phyloP scores from a whole-genome alignment of 129 eudicot genomes.

The Arctium minus region DNA sequence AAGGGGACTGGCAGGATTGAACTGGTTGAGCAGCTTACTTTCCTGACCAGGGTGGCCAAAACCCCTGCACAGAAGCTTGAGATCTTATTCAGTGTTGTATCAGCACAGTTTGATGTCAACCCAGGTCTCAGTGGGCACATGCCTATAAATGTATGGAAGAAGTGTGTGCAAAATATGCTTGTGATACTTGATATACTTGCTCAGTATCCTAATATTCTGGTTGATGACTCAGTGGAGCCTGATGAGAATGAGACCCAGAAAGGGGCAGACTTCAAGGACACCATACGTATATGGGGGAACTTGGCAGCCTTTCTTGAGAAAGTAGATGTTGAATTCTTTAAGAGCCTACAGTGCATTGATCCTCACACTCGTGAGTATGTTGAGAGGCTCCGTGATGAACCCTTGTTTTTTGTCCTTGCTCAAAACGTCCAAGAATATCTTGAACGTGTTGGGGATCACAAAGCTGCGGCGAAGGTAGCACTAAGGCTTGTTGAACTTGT shows the following conservation, averaged over 20 bases:
- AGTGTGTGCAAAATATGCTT: slow-evolving; percentile 80
- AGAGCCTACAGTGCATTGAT: slow-evolving; percentile 79
- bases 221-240: slow-evolving; percentile 78
- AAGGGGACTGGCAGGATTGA: slow-evolving; percentile 69
- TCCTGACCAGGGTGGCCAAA: slow-evolving; percentile 63
- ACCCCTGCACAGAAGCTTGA: slow-evolving; percentile 96
- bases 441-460: slow-evolving; percentile 60
- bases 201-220: slow-evolving; percentile 64
- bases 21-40: slow-evolving; percentile 69
- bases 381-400: slow-evolving; percentile 88
- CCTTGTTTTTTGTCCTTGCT: slow-evolving; percentile 70
- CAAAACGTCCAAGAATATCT: slow-evolving; percentile 79
- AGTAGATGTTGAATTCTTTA: slow-evolving; percentile 69
- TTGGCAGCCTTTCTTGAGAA: slow-evolving; percentile 77
- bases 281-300: slow-evolving; percentile 85
- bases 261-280: slow-evolving; percentile 59
- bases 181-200: slow-evolving; percentile 65
- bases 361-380: slow-evolving; percentile 89
- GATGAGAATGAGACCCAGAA: slow-evolving; percentile 89
- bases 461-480: slow-evolving; percentile 80
- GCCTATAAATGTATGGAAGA: slow-evolving; percentile 82
- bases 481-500: slow-evolving; percentile 76
- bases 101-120: slow-evolving; percentile 89
- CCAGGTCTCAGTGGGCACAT: slow-evolving; percentile 73
- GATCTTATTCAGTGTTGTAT: slow-evolving; percentile 72